Conservation (phyloP, 1,139 yeast species). For the Tardiomyces digboiensis region DNA sequence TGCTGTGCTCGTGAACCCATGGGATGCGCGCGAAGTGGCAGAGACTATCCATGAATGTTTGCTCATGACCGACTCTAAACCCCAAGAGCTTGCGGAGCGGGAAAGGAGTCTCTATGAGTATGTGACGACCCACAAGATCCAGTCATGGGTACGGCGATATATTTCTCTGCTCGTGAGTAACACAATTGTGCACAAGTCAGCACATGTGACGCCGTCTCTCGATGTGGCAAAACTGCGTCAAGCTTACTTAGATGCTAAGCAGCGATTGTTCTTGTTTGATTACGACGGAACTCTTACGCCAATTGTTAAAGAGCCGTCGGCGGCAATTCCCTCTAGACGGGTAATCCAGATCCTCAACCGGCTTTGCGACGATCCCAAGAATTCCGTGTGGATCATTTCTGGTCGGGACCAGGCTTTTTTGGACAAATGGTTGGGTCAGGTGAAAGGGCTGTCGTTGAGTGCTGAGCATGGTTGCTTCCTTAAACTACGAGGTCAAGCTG, state of each 20-base stretch:
- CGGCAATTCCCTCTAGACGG: conserved; percentile 87
- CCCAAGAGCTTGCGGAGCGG: conserved; percentile 15
- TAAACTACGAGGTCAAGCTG: conserved; percentile 47
- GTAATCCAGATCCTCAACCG: conserved; percentile 49
- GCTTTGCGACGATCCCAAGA: conserved; percentile 65
- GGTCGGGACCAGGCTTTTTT: conserved; percentile 92
- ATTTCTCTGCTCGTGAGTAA: conserved; percentile 45
- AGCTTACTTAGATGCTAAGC: conserved; percentile 45
- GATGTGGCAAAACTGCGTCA: conserved; percentile 53
- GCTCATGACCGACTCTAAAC: conserved; percentile 25
- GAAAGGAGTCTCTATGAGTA: conserved; percentile 50
- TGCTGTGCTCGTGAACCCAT: conserved; percentile 85
- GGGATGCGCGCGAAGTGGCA: conserved; percentile 94
- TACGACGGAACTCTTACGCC: conserved; percentile 98
- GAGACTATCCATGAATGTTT: conserved; percentile 69
- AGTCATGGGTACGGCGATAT: conserved; percentile 68
- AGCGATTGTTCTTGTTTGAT: conserved; percentile 82
- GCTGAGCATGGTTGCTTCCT: conserved; percentile 98
- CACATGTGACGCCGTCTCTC: conserved; percentile 72
- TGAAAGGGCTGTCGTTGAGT: conserved; percentile 61
- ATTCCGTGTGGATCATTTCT: conserved; percentile 90
- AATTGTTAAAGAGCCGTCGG: conserved; percentile 94
- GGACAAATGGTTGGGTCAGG: conserved; percentile 76
- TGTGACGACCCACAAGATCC: conserved; percentile 66
- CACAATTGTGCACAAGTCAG: conserved; percentile 33